Evolutionary conservation across 2,329 filamentous ascomycete species (phyloP).

Genomic region (Neofusicoccum kwambonambiense): DNA sequence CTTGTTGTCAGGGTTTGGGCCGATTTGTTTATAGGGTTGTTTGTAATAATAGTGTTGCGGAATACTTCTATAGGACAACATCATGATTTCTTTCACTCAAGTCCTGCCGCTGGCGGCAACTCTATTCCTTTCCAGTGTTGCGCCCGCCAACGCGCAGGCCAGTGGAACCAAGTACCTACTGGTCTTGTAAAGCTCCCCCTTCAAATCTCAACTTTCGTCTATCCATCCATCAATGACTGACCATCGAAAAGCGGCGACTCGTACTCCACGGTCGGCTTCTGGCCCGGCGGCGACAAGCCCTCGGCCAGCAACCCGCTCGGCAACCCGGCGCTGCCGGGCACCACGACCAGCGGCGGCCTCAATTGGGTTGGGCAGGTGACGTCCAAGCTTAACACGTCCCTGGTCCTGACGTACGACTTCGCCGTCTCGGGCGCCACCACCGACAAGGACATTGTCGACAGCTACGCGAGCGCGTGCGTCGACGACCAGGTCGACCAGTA

Average conservation of each 20-base stretch:
- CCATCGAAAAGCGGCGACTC: slow-evolving; percentile 25
- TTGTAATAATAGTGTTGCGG: background rate
- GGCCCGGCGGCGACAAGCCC: slow-evolving; percentile 21
- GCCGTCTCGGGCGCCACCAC: slow-evolving; percentile 26
- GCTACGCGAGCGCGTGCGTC: slow-evolving; percentile 14
- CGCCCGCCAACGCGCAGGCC: background rate
- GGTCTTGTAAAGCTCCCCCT: background rate
- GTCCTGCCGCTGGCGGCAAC: slow-evolving; percentile 12
- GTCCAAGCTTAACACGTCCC: slow-evolving; percentile 22
- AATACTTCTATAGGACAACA: background rate
- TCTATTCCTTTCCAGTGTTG: background rate
- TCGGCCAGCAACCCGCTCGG: slow-evolving; percentile 25
- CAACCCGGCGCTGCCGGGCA: slow-evolving; percentile 25
- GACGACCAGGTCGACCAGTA: slow-evolving; percentile 23
- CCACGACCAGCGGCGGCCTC: slow-evolving; percentile 24
- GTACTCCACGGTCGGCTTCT: slow-evolving; percentile 25
- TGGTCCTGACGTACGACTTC: slow-evolving; percentile 25
- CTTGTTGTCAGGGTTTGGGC: background rate
- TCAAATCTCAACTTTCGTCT: background rate
- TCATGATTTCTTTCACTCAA: slow-evolving; percentile 1
- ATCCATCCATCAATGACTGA: background rate
- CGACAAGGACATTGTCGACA: slow-evolving; percentile 19
- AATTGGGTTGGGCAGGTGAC: slow-evolving; percentile 26
- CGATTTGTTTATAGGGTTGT: background rate
- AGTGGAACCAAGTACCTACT: slow-evolving; percentile 7